Base-by-base conservation (phyloP, 2,329 filamentous ascomycete species). In the Chaetomiaceae sp. region DNA sequence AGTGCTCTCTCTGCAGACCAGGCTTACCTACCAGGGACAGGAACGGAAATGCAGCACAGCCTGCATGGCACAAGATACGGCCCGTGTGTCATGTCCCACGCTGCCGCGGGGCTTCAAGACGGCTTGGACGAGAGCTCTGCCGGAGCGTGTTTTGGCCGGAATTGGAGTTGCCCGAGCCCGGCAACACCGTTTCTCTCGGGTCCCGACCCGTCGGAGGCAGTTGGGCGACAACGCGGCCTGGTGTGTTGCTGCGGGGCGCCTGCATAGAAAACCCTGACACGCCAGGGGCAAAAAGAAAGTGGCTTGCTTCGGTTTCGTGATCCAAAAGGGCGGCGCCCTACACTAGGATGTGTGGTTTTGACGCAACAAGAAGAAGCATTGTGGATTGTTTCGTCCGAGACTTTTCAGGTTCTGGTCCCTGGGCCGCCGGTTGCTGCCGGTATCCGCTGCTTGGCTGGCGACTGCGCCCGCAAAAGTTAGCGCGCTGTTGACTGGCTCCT, bases 11-110 rank as follows among this genome's bases (percentile, higher is more conserved):
- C 53, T 59, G 55, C 39, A 8, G 33, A 43, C 25, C 36, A 31
- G 44, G 48, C 49, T 22, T 54, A 43, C 55, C 55, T 46, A 51
- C 55, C 56, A 58, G 55, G 56, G 47, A 40, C 51, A 42, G 5
- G 29, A 37, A 38, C 37, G 45, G 55, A 57, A 43, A 50, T 38
- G 58, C 52, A 55, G 52, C 38, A 46, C 48, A 50, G 45, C 42
- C 43, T 42, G 44, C 52, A 53, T 33, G 40, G 53, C 48, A 55
- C 47, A 47, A 47, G 39, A 38, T 33, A 17, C 55, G 49, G 36
- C 31, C 34, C 34, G 8, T 3, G 15, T 2, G 34, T 17, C 5
- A n/a, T 9, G 17, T 11, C 3, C 34, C n/a, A 5, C 7, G 15
- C 34, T 6, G 34, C n/a, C n/a, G n/a, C 34, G 5, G 34, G 6